Conservation (phyloP, 2,329 filamentous ascomycete genomes). For the Ophiostoma tasmaniense region DNA sequence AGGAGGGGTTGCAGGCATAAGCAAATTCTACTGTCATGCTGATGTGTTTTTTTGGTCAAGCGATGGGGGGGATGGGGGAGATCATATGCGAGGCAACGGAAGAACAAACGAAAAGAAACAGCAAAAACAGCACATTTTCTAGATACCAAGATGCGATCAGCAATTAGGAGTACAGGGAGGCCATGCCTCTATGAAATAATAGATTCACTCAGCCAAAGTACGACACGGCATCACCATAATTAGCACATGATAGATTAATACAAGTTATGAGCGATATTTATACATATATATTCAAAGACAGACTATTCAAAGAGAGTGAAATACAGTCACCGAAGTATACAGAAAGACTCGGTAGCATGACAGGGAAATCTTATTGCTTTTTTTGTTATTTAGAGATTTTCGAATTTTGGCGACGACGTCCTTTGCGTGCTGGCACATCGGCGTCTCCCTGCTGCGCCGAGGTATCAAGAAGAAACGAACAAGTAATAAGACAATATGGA, state of each 20-base stretch:
- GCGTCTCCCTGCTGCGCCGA: background rate
- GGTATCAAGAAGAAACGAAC: constrained; percentile 1
- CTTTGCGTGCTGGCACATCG: background rate
- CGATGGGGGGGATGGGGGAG: too few species aligned
- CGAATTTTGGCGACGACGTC: background rate
- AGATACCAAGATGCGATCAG: background rate
- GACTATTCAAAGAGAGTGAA: background rate
- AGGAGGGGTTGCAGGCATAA: background rate
- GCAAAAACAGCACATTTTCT: background rate
- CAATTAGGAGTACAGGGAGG: background rate
- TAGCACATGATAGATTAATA: background rate
- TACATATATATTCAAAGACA: background rate
- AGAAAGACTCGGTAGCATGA: background rate
- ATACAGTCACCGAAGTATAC: background rate
- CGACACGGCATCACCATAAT: background rate
- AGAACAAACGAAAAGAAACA: background rate
- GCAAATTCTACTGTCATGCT: too few species aligned
- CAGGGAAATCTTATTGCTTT: background rate
- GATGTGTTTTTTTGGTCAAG: background rate
- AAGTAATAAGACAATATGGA: background rate
- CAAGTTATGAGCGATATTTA: background rate
- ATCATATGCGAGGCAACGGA: background rate
- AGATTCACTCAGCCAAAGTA: background rate
- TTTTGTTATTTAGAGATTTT: background rate
- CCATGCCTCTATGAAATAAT: background rate